Conservation (phyloP, 2,329 filamentous ascomycete genomes). For the Clonostachys chloroleuca region DNA sequence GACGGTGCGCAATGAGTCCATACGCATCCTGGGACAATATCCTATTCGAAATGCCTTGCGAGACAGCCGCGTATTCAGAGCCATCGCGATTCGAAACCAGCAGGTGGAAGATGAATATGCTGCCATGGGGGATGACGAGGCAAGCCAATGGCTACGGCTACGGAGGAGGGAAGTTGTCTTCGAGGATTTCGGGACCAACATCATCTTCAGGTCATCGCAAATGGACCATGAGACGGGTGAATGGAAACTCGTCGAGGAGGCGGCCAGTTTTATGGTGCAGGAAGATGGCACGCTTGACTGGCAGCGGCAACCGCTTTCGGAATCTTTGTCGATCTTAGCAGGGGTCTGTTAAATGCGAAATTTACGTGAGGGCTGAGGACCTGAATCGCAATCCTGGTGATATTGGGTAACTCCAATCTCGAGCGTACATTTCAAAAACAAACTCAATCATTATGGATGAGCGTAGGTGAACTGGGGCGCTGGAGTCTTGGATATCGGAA, state of each 20-base stretch:
- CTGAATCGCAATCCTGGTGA: neutral
- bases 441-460: no score
- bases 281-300: constrained; percentile 23
- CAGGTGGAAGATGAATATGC: constrained; percentile 23
- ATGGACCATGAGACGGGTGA: constrained; percentile 18
- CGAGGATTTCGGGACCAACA: constrained; percentile 26
- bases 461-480: no score
- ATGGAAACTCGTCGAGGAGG: constrained; percentile 33
- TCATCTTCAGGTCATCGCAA: constrained; percentile 28
- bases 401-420: no score
- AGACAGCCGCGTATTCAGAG: constrained; percentile 31
- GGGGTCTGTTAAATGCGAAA: constrained; percentile 12
- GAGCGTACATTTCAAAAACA: no score
- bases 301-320: constrained; percentile 27
- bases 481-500: no score
- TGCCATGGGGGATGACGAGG: constrained; percentile 19
- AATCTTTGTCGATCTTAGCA: constrained; percentile 20
- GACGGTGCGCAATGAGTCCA: constrained; percentile 29
- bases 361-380: constrained; percentile 7
- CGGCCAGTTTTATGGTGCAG: constrained; percentile 19
- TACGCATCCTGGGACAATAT: constrained; percentile 30
- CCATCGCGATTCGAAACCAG: constrained; percentile 29
- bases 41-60: constrained; percentile 37
- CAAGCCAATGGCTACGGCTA: constrained; percentile 32
- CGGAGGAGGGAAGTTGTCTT: constrained; percentile 29